Evolutionary conservation across 192 early-diverging fungal species (phyloP).

Genomic region (Lobulomyces angularis): DNA sequence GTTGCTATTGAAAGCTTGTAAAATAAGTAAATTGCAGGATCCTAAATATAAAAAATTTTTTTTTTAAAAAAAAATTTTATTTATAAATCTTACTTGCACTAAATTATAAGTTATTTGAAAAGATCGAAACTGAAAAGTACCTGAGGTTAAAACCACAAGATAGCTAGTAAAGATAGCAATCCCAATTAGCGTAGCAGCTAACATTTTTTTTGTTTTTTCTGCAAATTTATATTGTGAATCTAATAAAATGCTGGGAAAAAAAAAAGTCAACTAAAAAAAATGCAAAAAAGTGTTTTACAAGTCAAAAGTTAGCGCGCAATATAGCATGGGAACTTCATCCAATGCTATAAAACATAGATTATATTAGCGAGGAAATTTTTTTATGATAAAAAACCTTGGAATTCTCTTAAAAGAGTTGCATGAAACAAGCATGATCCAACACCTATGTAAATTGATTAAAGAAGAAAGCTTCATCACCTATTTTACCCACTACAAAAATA

Average conservation of each 20-base stretch:
- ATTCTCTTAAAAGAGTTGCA: slow-evolving; percentile 3
- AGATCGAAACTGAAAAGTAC: neutral
- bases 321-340: no score
- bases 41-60: neutral
- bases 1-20: neutral
- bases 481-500: slow-evolving; percentile 14
- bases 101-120: neutral
- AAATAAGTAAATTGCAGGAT: slow-evolving; percentile 1
- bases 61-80: neutral
- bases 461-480: slow-evolving; percentile 1
- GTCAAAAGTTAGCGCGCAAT: slow-evolving; percentile 4
- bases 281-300: slow-evolving; percentile 4
- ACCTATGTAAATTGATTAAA: neutral
- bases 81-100: no score
- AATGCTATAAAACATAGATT: no score
- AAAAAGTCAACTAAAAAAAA: neutral
- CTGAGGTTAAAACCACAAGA: no score
- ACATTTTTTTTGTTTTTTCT: neutral
- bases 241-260: neutral
- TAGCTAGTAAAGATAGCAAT: no score
- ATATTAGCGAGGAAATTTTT: no score
- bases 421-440: slow-evolving; percentile 10
- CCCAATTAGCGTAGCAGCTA: slow-evolving; percentile 1
- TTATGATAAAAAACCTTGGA: slow-evolving; percentile 9
- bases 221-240: neutral